Base-by-base conservation (phyloP, 768 basidiomycete species). In the Suillus cothurnatus region DNA sequence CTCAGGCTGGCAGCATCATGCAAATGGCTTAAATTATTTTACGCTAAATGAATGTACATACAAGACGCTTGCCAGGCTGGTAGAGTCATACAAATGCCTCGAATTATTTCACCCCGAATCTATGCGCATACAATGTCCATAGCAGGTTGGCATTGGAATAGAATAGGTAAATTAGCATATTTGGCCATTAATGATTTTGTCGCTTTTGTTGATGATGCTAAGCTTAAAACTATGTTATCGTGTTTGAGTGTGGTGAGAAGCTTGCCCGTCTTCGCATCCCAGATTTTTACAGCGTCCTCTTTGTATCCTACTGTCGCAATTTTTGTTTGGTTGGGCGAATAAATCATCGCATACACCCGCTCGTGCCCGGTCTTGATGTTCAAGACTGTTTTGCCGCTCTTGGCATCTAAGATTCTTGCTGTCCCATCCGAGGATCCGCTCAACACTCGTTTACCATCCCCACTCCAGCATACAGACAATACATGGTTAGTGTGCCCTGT, bases 211-310 rank as follows among this genome's bases (percentile, higher is more conserved):
- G 28, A 53, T 31, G 31, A 47, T 23, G 45, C 45, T n/a, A 47
- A 47, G n/a, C 45, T 23, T 3, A 0, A 23, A n/a, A 47, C n/a
- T 0, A 11, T 1, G 1, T 5, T 0, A 11, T 47, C 11, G 45
- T 47, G 45, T 47, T 47, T n/a, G n/a, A 47, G n/a, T 47, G 45
- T 47, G 9, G 1, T 11, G 45, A 47, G 21, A 4, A 47, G 45
- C n/a, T 47, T 9, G 21, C 45, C 45, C n/a, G 21, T 11, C 2
- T 47, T 47, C 0, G n/a, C 9, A 47, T 47, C 9, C 45, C 45
- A 47, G 45, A 47, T 23, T 47, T 47, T n/a, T 9, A 4, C 45
- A 39, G 38, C 14, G 4, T 39, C 1, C 6, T 12, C n/a, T 5
- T 45, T 9, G 19, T 21, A 7, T 47, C 47, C 47, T 5, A n/a